Percentiles rank a stretch among this genome's conserved stretches.
Conservation (phyloP, 352 stramenopile species). For the Phytophthora cajani region DNA sequence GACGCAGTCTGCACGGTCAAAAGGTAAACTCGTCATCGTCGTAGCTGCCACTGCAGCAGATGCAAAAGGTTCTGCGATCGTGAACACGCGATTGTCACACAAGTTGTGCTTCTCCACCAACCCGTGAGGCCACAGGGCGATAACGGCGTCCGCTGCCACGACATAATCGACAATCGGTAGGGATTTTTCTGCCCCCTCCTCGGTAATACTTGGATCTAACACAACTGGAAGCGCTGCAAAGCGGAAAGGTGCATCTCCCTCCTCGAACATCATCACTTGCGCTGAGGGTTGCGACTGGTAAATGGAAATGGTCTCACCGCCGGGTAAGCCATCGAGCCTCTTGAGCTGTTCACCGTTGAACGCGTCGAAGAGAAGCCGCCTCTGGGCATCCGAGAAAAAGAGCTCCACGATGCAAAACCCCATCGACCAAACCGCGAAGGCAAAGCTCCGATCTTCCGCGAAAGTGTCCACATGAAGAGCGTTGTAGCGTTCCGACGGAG, state of each 20-base stretch:
- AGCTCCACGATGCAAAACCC: slow-evolving; percentile 49
- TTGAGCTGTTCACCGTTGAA: slow-evolving; percentile 38
- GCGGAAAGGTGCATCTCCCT: slow-evolving; percentile 20
- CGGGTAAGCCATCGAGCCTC: slow-evolving; percentile 2
- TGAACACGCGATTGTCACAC: slow-evolving; percentile 37
- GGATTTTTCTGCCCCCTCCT: slow-evolving; percentile 1
- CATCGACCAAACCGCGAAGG: slow-evolving; percentile 47
- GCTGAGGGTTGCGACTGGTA: slow-evolving; percentile 37
- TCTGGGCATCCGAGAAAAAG: slow-evolving; percentile 32
- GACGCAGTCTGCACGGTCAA: slow-evolving; percentile 17
- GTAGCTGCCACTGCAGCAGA: slow-evolving; percentile 14
- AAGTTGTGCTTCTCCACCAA: slow-evolving; percentile 38
- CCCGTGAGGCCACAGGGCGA: slow-evolving; percentile 44
- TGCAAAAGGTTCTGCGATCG: slow-evolving; percentile 28
- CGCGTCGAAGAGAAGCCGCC: slow-evolving; percentile 29
- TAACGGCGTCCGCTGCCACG: slow-evolving; percentile 26
- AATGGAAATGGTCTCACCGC: slow-evolving; percentile 28
- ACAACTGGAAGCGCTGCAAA: slow-evolving; percentile 22
- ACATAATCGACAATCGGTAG: slow-evolving; percentile 35
- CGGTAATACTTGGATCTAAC: not conserved
- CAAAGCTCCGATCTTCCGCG: slow-evolving; percentile 29
- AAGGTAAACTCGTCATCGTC: slow-evolving; percentile 20
- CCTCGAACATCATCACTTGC: slow-evolving; percentile 39
- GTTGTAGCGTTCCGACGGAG: slow-evolving; percentile 37
- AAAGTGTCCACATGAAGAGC: slow-evolving; percentile 34